These are phyloP conservation scores for Fusarium guadeloupense DNA, from an alignment of 2,329 filamentous ascomycete species.

Conservation along the genomic window DNA sequence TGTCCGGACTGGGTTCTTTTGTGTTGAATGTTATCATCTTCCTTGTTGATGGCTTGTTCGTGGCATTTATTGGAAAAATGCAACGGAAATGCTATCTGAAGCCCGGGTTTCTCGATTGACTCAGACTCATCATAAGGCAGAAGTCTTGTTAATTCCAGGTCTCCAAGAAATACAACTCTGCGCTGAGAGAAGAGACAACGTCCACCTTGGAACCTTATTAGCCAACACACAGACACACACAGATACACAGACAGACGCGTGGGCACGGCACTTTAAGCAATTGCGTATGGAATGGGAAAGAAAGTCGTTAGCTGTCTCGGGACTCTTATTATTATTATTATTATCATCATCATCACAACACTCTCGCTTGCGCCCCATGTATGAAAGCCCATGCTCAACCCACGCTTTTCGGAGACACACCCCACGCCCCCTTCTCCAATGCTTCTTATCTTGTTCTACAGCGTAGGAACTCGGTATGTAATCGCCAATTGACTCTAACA, in stretches of 20 bases:
- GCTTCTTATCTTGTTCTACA: constrained; percentile 26
- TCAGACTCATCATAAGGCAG: not conserved
- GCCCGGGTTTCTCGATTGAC: constrained; percentile 4
- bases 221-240: constrained; percentile 16
- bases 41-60: constrained; percentile 9
- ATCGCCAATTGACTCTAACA: constrained; percentile 13
- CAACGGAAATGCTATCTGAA: constrained; percentile 19
- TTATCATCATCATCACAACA: constrained; percentile 18
- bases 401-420: constrained; percentile 35
- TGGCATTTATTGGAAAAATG: constrained; percentile 21
- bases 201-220: constrained; percentile 1
- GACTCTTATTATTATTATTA: too few relatives aligned
- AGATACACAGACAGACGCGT: too few relatives aligned
- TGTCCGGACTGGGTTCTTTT: constrained; percentile 14
- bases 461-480: not conserved
- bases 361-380: constrained; percentile 29
- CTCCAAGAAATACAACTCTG: not conserved
- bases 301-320: constrained; percentile 14
- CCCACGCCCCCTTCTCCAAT: constrained; percentile 30
- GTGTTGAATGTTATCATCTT: constrained; percentile 5
- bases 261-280: constrained; percentile 10
- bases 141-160: not conserved
- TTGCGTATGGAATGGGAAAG: constrained; percentile 8
- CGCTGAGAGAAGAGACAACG: not conserved
- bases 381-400: constrained; percentile 23